Conservation (phyloP, 1,139 yeast species). For the Pichia sp. region DNA sequence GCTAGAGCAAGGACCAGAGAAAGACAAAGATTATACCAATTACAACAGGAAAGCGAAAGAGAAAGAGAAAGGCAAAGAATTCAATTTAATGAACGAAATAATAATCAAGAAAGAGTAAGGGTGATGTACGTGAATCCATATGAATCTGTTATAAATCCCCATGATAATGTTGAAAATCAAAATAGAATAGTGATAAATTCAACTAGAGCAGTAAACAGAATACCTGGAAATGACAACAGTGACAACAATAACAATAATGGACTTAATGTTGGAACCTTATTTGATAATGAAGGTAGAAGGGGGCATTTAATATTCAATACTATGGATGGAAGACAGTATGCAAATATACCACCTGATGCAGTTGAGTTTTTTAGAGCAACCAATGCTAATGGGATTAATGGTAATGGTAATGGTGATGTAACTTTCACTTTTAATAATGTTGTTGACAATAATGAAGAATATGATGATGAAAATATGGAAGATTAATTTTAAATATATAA, state of each 20-base stretch:
- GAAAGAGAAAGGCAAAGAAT: background rate
- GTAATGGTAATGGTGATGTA: too few relatives aligned
- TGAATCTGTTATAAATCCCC: too few relatives aligned
- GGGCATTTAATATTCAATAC: too few relatives aligned
- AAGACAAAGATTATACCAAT: slow-evolving; percentile 12
- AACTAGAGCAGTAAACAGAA: too few relatives aligned
- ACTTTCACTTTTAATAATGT: too few relatives aligned
- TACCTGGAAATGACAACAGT: too few relatives aligned
- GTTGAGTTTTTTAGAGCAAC: background rate
- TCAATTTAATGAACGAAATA: background rate
- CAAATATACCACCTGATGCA: slow-evolving; percentile 10
- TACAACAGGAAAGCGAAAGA: slow-evolving; percentile 3
- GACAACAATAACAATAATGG: too few relatives aligned
- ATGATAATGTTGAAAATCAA: too few relatives aligned
- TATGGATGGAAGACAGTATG: slow-evolving; percentile 10
- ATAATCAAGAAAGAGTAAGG: too few relatives aligned
- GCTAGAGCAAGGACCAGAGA: slow-evolving; percentile 14
- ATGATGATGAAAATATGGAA: background rate
- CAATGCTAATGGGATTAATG: background rate
- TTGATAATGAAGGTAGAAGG: background rate
- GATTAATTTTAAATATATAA: background rate
- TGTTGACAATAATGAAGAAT: too few relatives aligned
- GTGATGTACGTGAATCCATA: too few relatives aligned
- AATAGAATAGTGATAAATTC: too few relatives aligned
- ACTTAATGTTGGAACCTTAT: background rate